Percentiles rank a stretch among this genome's conserved stretches.
Conservation (phyloP, 2,329 filamentous ascomycete genomes). For the Paracoccidioides lutzii region DNA sequence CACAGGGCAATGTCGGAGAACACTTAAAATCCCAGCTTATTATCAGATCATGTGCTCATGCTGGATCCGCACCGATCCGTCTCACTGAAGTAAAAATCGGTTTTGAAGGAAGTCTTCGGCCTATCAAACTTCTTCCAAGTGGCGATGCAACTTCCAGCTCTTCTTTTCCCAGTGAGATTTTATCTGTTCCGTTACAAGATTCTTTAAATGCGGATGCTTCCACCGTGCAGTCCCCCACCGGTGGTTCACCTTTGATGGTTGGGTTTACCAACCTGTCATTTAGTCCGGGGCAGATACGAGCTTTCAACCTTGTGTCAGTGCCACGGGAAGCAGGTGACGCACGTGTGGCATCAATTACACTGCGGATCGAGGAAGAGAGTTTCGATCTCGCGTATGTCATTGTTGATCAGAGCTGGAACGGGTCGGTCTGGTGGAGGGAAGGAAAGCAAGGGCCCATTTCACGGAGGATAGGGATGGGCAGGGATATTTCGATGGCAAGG, state of each 20-base stretch:
- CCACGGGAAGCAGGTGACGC: slow-evolving; percentile 74
- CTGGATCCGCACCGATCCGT: slow-evolving; percentile 33
- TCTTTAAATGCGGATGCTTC: slow-evolving; percentile 13
- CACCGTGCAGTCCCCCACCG: slow-evolving; percentile 21
- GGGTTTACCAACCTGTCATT: slow-evolving; percentile 54
- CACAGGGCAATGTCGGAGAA: slow-evolving; percentile 48
- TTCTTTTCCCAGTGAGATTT: slow-evolving; percentile 17
- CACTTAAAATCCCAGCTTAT: slow-evolving; percentile 43
- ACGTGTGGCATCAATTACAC: slow-evolving; percentile 48
- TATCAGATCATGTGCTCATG: slow-evolving; percentile 37
- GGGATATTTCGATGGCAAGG: slow-evolving; percentile 46
- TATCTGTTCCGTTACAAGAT: slow-evolving; percentile 19
- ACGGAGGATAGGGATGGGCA: slow-evolving; percentile 32
- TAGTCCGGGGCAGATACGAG: slow-evolving; percentile 51
- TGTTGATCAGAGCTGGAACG: slow-evolving; percentile 25
- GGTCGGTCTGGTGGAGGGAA: slow-evolving; percentile 33
- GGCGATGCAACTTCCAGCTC: slow-evolving; percentile 15
- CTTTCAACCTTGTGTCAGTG: slow-evolving; percentile 59
- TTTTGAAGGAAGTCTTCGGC: slow-evolving; percentile 40
- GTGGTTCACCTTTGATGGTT: slow-evolving; percentile 31
- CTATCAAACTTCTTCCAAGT: slow-evolving; percentile 29
- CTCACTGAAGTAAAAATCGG: slow-evolving; percentile 38
- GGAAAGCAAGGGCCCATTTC: slow-evolving; percentile 22
- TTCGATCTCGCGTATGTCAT: slow-evolving; percentile 58
- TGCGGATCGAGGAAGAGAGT: slow-evolving; percentile 49